phyloP scores from a whole-genome alignment of 2,329 filamentous ascomycete genomes.

The Pseudogymnoascus sp. region DNA sequence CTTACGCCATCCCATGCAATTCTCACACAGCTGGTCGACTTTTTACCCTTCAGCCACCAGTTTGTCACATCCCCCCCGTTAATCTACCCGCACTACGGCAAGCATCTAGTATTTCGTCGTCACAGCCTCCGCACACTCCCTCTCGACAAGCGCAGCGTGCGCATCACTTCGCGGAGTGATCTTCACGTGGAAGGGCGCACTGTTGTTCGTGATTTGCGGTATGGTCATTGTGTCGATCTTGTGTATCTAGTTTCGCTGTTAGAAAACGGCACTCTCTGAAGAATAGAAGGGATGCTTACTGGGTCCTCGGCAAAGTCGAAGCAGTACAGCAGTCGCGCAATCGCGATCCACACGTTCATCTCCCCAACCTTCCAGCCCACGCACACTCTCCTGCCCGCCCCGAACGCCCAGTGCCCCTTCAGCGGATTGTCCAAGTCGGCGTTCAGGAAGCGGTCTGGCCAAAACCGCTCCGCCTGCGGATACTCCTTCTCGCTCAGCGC shows the following conservation, averaged over 20 bases:
- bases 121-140: slow-evolving; percentile 7
- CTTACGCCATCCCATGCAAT: too few species aligned
- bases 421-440: slow-evolving; percentile 27
- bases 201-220: slow-evolving; percentile 7
- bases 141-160: slow-evolving; percentile 15
- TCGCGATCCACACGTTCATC: slow-evolving; percentile 26
- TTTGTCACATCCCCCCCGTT: too few species aligned
- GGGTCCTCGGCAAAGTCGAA: slow-evolving; percentile 13
- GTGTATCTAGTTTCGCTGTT: too few species aligned
- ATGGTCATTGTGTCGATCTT: too few species aligned
- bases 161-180: slow-evolving; percentile 15
- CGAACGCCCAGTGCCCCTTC: slow-evolving; percentile 30
- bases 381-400: slow-evolving; percentile 29
- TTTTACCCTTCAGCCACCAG: too few species aligned
- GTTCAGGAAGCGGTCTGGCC: slow-evolving; percentile 40
- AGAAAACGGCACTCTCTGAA: too few species aligned
- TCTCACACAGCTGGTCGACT: too few species aligned
- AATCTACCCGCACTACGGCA: too few species aligned
- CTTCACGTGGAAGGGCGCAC: slow-evolving; percentile 13
- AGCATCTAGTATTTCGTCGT: slow-evolving; percentile 9
- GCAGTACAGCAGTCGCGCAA: slow-evolving; percentile 20
- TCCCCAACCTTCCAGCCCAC: slow-evolving; percentile 28
- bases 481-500: slow-evolving; percentile 37
- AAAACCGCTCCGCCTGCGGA: slow-evolving; percentile 36
- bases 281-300: not conserved